Evolutionary conservation across 768 basidiomycete species (phyloP), one percentile per base, ranked within the genome.

Genomic region (Saitozyma podzolica): DNA sequence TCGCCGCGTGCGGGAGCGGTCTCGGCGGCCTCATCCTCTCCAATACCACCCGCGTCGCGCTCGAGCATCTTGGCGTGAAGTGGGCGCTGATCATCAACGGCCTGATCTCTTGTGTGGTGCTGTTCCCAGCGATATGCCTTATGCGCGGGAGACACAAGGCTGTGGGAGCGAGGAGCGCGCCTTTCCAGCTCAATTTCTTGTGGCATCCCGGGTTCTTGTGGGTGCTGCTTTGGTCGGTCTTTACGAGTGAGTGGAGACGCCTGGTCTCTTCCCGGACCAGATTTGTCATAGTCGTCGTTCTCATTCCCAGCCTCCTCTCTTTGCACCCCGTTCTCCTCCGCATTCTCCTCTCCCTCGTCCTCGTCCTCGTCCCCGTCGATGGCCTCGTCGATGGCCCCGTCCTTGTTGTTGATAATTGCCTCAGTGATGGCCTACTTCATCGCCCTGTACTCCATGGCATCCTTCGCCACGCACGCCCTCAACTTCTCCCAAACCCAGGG

Each of bases 31-130:
- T 74, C 10, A 56, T 74, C 50, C 66, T 74, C 1, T 59, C 67
- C 41, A 74, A 74, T 39, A 71, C 69, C 16, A 71, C 72, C n/a
- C 67, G 72, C 2, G 45, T 66, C 8, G 61, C 61, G 6, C 55
- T 74, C 8, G 65, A 68, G 29, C 14, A 40, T 29, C 58, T 71
- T 37, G 63, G 63, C 45, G 72, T 74, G 40, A 70, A 71, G 41
- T 74, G 68, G 67, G 61, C 72, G 5, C 50, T 74, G 2, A 62
- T 74, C 54, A 75, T 79, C 66, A 80, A 80, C 55, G 79, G 76
- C 4, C 57, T 74, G 6, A 70, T 78, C 37, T 74, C 74, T 16
- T 54, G 66, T 9, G 72, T 64, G 0, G 70, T 75, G 40, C 60
- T 78, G 8, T 50, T 78, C 17, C 79, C 79, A 11, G 63, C 66